These are phyloP conservation scores for Rhododendron kiyosumense DNA, from an alignment of 148 eudicot genomes.

Conservation along the genomic window DNA sequence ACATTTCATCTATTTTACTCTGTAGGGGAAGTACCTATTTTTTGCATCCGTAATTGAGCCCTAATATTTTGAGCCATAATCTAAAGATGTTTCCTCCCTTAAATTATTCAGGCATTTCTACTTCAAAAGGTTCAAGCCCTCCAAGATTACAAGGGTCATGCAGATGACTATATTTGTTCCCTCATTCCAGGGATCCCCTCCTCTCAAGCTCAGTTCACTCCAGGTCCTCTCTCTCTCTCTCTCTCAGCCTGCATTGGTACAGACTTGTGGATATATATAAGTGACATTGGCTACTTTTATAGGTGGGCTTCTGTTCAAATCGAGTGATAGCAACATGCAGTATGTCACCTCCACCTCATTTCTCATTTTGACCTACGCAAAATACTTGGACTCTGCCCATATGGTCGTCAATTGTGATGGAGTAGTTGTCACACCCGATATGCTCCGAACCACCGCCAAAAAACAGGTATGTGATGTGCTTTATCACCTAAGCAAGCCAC, in stretches of 20 bases:
- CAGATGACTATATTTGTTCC: constrained; percentile 73
- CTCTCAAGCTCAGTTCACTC: constrained; percentile 68
- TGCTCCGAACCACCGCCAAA: constrained; percentile 56
- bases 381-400: constrained; percentile 58
- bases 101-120: constrained; percentile 43
- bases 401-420: constrained; percentile 63
- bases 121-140: constrained; percentile 54
- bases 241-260: background rate
- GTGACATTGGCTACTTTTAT: background rate
- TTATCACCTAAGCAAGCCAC: background rate
- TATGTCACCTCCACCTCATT: constrained; percentile 80
- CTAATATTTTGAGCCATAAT: background rate
- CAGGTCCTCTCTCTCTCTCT: constrained; percentile 29
- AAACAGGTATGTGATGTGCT: constrained; percentile 41
- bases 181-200: constrained; percentile 60
- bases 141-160: constrained; percentile 65
- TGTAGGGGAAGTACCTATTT: background rate
- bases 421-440: constrained; percentile 34
- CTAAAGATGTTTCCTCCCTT: background rate
- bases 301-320: constrained; percentile 75
- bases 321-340: constrained; percentile 70
- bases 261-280: background rate
- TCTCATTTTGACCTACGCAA: constrained; percentile 65
- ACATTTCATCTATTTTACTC: background rate
- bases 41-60: background rate